Evolutionary conservation across 176 grass and related monocot species (phyloP).

Genomic region (Microstegium vimineum): DNA sequence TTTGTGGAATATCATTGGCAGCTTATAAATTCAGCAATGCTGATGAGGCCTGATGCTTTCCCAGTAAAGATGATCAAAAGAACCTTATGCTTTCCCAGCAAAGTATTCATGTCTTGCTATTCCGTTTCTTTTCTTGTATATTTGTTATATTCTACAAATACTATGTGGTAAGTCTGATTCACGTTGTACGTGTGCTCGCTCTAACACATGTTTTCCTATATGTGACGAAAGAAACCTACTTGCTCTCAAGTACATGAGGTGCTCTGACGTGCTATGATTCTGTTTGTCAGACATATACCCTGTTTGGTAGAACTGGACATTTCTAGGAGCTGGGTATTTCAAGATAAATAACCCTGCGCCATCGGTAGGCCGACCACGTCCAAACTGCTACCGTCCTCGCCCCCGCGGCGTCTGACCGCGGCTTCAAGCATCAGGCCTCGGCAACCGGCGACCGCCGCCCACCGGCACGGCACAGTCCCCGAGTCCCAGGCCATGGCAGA

Average conservation of each 20-base stretch:
- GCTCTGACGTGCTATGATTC: background rate
- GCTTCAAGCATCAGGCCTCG: too few species aligned
- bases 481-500: background rate
- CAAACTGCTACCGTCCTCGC: too few species aligned
- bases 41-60: background rate
- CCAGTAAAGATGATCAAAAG: background rate
- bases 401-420: too few species aligned
- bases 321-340: too few species aligned
- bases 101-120: slow-evolving; percentile 7
- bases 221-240: background rate
- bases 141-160: background rate
- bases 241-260: background rate
- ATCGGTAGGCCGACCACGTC: too few species aligned
- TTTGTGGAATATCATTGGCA: background rate
- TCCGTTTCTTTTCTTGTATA: background rate
- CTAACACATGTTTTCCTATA: background rate
- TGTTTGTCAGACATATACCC: background rate
- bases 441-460: too few species aligned
- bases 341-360: too few species aligned
- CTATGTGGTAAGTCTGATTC: background rate
- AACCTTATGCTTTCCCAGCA: too few species aligned
- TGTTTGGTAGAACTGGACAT: too few species aligned
- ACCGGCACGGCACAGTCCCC: background rate
- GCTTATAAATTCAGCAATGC: background rate
- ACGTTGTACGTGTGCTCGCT: background rate